Evolutionary conservation across 2,329 filamentous ascomycete genomes (phyloP), one percentile per base, ranked within the genome.

Genomic region (Sporothrix inflata): DNA sequence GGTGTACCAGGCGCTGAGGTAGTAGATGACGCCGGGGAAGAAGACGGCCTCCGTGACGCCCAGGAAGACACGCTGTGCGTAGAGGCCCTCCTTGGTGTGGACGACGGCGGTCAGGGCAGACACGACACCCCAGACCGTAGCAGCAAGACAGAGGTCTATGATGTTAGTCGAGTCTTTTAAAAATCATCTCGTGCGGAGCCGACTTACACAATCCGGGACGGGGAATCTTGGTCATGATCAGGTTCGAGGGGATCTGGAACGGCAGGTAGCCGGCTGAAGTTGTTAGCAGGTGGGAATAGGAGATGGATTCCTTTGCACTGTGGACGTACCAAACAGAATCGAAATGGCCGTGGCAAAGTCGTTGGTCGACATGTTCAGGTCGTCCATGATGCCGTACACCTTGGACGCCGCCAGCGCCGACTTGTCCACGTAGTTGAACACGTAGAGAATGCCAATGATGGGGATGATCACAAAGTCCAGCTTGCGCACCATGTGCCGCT

Each of bases 331-430:
- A 76, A 90, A 91, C 79, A 90, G 90, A 69, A 87, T 78, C 1
- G 87, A 88, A 1, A 91, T 81, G 1, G 90, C 83, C 8, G 81
- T 80, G 74, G 91, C 91, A 81, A 89, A 91, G 73, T 89, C 87
- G 72, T 88, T 83, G 16, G 60, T 69, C 34, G 42, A 69, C 57
- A 74, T 53, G 34, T 68, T 24, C 21, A 75, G 72, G 71, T 74
- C 73, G 21, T 42, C 30, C 21, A 45, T 70, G 51, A 75, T 70
- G 61, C 73, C 73, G 49, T 73, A 51, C 40, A 75, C 68, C 69
- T 72, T 73, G 40, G 74, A 72, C n/a, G 73, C 49, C 24, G 71
- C 71, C 24, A 75, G 65, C 66, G 72, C 72, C 34, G 68, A 55
- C 14, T 72, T 71, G 68, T 75, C 74, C 38, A 75, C 61, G 55